A percentile compares a stretch with the other conserved stretches of the same genome.
Evolutionary conservation across 441 rosid species (phyloP).

Genomic region (Adansonia gregorii): DNA sequence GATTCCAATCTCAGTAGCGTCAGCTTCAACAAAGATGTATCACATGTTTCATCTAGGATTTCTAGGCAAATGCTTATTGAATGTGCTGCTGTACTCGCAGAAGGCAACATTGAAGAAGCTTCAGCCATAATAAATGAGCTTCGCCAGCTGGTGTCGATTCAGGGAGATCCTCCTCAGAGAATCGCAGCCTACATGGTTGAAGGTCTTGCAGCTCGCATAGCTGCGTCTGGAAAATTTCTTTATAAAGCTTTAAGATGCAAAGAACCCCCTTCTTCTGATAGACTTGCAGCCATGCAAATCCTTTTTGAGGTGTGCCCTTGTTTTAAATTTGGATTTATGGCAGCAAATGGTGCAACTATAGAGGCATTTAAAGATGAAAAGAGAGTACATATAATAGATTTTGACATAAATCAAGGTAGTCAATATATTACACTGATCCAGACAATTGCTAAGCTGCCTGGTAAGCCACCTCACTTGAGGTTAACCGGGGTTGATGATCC

Average conservation of each 20-base stretch:
- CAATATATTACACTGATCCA: constrained; percentile 90
- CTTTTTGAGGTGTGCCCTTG: constrained; percentile 98
- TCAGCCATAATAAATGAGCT: constrained; percentile 67
- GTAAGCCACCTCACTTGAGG: constrained; percentile 64
- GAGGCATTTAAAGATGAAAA: constrained; percentile 85
- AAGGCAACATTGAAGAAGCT: constrained; percentile 69
- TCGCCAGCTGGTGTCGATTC: constrained; percentile 79
- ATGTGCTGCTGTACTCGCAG: constrained; percentile 72
- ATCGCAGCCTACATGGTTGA: constrained; percentile 98
- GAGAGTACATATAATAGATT: constrained; percentile 84
- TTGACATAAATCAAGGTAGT: constrained; percentile 94
- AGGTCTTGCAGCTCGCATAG: constrained; percentile 96
- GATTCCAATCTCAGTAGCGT: constrained; percentile 75
- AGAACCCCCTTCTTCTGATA: constrained; percentile 92
- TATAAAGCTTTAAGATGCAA: constrained; percentile 94
- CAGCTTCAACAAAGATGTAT: constrained; percentile 59
- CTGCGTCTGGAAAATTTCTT: constrained; percentile 81
- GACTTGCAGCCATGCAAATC: constrained; percentile 99
- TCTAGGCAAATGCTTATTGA: constrained; percentile 78
- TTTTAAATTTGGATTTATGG: constrained; percentile 90
- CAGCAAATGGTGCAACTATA: constrained; percentile 83
- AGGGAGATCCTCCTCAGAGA: constrained; percentile 93
- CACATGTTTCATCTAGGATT: constrained; percentile 49
- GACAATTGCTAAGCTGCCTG: constrained; percentile 54
- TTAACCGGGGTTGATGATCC: constrained; percentile 96